phyloP scores from a whole-genome alignment of 2,329 filamentous ascomycete species.

The Aspergillus transmontanensis region DNA sequence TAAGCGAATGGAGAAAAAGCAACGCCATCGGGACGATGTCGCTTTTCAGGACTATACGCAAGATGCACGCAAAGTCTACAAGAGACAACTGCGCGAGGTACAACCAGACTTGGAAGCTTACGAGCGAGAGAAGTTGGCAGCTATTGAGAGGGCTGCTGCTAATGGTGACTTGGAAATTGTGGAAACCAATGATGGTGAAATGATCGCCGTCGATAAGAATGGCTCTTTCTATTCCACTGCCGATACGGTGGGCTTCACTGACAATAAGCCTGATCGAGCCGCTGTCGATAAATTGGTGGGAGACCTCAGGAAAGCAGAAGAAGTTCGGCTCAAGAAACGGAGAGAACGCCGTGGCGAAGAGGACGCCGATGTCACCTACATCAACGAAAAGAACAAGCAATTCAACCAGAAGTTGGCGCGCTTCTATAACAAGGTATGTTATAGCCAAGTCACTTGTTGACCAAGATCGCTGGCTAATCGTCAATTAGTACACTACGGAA shows the following conservation, averaged over 20 bases:
- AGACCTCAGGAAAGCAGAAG: conserved; percentile 86
- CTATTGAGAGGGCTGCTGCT: conserved; percentile 81
- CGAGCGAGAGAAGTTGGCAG: conserved; percentile 79
- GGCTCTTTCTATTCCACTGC: conserved; percentile 89
- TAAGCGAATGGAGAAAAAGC: conserved; percentile 83
- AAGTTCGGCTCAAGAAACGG: conserved; percentile 80
- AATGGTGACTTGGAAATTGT: conserved; percentile 88
- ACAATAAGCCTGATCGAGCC: conserved; percentile 84
- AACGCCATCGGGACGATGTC: conserved; percentile 76
- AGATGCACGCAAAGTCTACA: conserved; percentile 91
- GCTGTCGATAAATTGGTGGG: conserved; percentile 85
- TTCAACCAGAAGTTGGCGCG: conserved; percentile 96
- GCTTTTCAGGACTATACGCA: conserved; percentile 87
- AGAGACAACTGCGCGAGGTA: conserved; percentile 80
- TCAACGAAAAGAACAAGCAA: conserved; percentile 99
- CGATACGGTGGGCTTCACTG: conserved; percentile 76
- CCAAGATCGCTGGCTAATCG: conserved; percentile 18
- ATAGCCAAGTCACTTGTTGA: not conserved
- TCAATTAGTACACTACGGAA: conserved; percentile 77
- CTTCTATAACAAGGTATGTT: conserved; percentile 85
- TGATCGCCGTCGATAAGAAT: conserved; percentile 90
- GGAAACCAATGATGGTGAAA: conserved; percentile 90
- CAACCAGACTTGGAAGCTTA: conserved; percentile 80
- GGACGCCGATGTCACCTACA: conserved; percentile 92
- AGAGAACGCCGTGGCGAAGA: conserved; percentile 80